phyloP scores from a whole-genome alignment of 2,329 filamentous ascomycete genomes.

The Xylariaceae sp. region DNA sequence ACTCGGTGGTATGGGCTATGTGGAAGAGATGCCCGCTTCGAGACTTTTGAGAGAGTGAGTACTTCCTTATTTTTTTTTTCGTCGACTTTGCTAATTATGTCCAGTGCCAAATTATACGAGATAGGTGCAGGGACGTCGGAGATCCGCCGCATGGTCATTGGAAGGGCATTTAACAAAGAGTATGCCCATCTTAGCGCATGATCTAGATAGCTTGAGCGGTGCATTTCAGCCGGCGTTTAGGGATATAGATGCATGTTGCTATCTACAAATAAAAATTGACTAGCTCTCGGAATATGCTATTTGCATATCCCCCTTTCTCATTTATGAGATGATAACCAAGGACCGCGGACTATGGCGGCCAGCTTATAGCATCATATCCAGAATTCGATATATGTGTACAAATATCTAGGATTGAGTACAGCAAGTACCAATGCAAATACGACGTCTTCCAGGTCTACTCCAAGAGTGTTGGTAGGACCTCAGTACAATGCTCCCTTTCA shows the following conservation, averaged over 20 bases:
- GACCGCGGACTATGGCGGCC: neutral
- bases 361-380: neutral
- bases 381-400: neutral
- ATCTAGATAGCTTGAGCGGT: slow-evolving; percentile 6
- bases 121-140: slow-evolving; percentile 97
- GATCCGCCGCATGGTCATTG: slow-evolving; percentile 91
- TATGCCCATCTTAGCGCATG: slow-evolving; percentile 51
- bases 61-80: neutral
- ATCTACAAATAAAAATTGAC: too few species aligned
- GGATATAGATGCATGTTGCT: slow-evolving; percentile 4
- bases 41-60: slow-evolving; percentile 73
- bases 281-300: neutral
- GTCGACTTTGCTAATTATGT: slow-evolving; percentile 34
- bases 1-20: slow-evolving; percentile 92
- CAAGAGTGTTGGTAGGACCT: neutral
- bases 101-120: slow-evolving; percentile 79
- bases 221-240: slow-evolving; percentile 27
- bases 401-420: neutral
- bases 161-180: slow-evolving; percentile 87
- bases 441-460: neutral
- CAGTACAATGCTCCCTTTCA: neutral
- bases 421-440: neutral
- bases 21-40: slow-evolving; percentile 92
- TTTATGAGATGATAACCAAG: neutral
- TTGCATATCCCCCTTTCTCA: neutral